Percentiles rank a stretch among this genome's conserved stretches.
phyloP scores from a whole-genome alignment of 2,329 filamentous ascomycete genomes.

The Bipolaris victoriae region DNA sequence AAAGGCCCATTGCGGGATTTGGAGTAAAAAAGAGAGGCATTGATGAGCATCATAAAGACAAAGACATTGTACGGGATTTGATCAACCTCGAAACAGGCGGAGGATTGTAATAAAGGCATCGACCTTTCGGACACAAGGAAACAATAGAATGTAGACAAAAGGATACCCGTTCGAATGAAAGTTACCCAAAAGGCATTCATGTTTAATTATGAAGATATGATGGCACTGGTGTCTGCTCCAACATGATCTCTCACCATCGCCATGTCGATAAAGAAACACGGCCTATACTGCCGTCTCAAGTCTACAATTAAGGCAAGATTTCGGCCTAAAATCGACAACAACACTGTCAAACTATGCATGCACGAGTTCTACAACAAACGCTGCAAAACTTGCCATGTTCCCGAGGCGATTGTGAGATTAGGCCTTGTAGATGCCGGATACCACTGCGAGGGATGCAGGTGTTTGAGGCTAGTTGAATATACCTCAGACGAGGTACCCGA shows the following conservation, averaged over 20 bases:
- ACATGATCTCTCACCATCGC: not conserved
- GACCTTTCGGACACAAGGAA: not conserved
- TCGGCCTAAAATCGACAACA: not conserved
- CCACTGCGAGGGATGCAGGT: not conserved
- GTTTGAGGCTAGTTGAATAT: not conserved
- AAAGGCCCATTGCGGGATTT: not conserved
- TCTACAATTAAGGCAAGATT: not conserved
- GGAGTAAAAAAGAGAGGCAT: not conserved
- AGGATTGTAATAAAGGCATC: not conserved
- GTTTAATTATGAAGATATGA: not conserved
- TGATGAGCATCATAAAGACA: not conserved
- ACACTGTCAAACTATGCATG: not conserved
- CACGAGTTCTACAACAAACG: not conserved
- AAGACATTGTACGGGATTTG: not conserved
- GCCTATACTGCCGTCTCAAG: slow-evolving; percentile 5
- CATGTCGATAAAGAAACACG: slow-evolving; percentile 2
- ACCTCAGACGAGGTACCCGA: not conserved
- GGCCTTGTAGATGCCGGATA: not conserved
- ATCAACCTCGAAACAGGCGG: not conserved
- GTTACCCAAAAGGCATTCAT: not conserved
- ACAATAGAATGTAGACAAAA: not conserved
- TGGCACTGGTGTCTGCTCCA: not conserved
- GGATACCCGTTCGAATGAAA: not conserved
- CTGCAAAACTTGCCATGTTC: slow-evolving; percentile 4
- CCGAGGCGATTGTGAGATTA: not conserved